Base-by-base conservation (phyloP, 2,329 filamentous ascomycete species). In the Aspergillus carbonarius region DNA sequence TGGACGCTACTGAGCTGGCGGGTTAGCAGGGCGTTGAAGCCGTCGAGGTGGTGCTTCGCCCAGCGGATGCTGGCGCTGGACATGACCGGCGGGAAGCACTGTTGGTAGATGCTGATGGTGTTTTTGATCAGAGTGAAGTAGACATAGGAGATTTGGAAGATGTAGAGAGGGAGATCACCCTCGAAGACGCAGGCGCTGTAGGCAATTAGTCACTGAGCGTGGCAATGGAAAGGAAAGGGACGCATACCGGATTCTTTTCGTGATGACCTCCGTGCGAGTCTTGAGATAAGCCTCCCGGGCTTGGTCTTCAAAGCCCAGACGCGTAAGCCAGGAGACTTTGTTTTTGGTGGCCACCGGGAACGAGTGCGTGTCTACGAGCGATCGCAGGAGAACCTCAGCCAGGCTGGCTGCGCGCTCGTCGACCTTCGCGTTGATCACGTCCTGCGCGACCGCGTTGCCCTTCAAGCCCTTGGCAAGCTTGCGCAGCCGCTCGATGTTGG, bases 51-150 rank as follows among this genome's bases (percentile, higher is more conserved):
- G 67, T 95, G 89, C 76, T 97, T 98, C n/a, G 92, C 93, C 95
- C 95, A 99, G 72, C 93, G 96, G 68, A 99, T 93, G 68, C 92
- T 96, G 0, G 93, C 92, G 69, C 92, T 96, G 84, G 95, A 96
- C 80, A 95, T 91, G 13, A 87, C 82, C 25, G 91, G 84, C 10
- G 92, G 88, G 72, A 98, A 98, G 73, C 92, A 96, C 54, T 78
- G 76, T 80, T 96, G 92, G 76, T 95, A 97, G 70, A 91, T 93
- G 69, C 85, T 85, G 60, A 98, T 90, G 0, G 95, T 98, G 76
- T 98, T 97, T 67, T 91, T 88, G 72, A 99, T 93, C 64, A 96
- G 84, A 55, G 88, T 92, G 77, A 99, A 99, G 76, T 96, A 97
- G 58, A 96, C 92, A 75, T 92, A 97, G 1, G 93, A 95, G 48